These are phyloP conservation scores for Fraxinus sp. DNA, from an alignment of 305 asterid species.

Conservation along the genomic window DNA sequence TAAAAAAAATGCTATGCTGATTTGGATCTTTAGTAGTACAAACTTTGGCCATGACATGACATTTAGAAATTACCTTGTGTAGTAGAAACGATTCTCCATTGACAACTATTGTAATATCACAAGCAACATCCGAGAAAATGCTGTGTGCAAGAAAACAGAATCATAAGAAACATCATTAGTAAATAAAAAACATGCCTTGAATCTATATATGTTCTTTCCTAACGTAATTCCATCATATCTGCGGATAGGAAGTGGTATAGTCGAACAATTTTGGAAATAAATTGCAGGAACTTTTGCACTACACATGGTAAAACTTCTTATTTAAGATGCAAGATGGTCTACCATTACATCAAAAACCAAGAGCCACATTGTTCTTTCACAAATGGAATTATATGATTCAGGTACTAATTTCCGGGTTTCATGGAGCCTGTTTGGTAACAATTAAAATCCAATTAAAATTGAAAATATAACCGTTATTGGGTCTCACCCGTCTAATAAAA, in stretches of 20 bases:
- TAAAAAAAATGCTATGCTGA: neutral
- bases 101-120: slow-evolving; percentile 60
- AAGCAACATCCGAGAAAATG: slow-evolving; percentile 69
- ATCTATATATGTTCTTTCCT: neutral
- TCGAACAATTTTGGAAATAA: neutral
- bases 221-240: neutral
- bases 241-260: neutral
- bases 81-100: slow-evolving; percentile 58
- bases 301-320: neutral
- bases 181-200: neutral
- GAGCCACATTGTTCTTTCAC: neutral
- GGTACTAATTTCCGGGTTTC: neutral
- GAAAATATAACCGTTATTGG: too few species aligned
- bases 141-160: slow-evolving; percentile 31
- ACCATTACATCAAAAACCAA: neutral
- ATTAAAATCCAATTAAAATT: too few species aligned
- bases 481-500: too few species aligned
- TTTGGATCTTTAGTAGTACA: neutral
- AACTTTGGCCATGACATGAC: neutral
- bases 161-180: neutral
- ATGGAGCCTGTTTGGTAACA: neutral
- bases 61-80: slow-evolving; percentile 49
- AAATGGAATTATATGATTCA: neutral
- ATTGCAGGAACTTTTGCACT: neutral
- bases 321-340: neutral